Base-by-base conservation (phyloP, 2,329 filamentous ascomycete genomes). In the Daldinia sp. region DNA sequence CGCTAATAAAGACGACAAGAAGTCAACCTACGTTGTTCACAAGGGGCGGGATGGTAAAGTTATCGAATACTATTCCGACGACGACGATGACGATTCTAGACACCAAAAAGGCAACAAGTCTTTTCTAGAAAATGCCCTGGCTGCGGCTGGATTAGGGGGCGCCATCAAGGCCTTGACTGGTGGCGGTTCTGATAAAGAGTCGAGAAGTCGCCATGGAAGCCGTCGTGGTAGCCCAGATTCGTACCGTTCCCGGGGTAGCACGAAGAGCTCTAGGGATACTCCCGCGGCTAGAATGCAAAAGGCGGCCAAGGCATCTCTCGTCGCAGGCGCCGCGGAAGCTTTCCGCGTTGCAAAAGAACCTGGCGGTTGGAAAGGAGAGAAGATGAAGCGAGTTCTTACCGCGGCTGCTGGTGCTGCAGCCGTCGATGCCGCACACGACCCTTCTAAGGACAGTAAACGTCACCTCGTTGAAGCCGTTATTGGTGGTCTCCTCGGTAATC, bases 241-340 rank as follows among this genome's bases (percentile, higher is more conserved):
- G 19, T 86, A 86, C 61, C 84, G 85, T 66, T 86, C 84, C 29
- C 79, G 82, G 57, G 82, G 78, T 66, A 67, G 58, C 35, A 53
- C 37, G 3, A 64, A 54, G 81, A 81, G 64, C n/a, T 66, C 82
- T 37, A 79, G 82, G 52, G 73, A 76, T 39, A 76, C 73, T 27
- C 73, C 74, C 10, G 77, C 81, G 32, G 83, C 81, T 70, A 91
- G 91, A 71, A 86, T 92, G 47, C 88, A 93, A 69, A 93, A 97
- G 78, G 93, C 93, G 30, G 92, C 94, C 75, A 94, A 95, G 81
- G 94, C 94, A 30, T 95, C 94, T 17, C 83, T 97, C 35, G 86
- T 96, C 47, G 94, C 94, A 27, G 94, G 93, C 71, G 94, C 94
- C 37, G 91, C 93, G 56, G 94, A 97, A 77, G 94, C 94, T 39